phyloP scores from a whole-genome alignment of 345 rosid species.

The Populus ilicifolia region DNA sequence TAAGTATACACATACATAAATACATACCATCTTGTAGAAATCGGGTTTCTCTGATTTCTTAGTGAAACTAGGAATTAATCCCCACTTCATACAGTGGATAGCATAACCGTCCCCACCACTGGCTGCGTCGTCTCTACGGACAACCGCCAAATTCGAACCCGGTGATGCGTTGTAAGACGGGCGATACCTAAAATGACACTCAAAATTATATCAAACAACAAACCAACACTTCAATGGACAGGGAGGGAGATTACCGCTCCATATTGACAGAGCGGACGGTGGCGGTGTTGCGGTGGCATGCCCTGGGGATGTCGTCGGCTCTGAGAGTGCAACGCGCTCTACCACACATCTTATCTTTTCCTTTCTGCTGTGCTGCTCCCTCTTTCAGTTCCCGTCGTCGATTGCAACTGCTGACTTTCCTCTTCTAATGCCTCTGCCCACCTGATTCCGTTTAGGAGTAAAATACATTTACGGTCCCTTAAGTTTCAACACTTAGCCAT shows the following conservation, averaged over 20 bases:
- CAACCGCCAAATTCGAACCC: slow-evolving; percentile 62
- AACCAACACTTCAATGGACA: not conserved
- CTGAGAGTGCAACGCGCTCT: slow-evolving; percentile 76
- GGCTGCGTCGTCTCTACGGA: slow-evolving; percentile 42
- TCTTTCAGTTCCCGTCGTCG: not conserved
- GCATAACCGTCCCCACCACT: slow-evolving; percentile 36
- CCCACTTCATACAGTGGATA: slow-evolving; percentile 90
- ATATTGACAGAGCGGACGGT: slow-evolving; percentile 42
- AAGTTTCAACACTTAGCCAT: no score
- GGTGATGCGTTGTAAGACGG: slow-evolving; percentile 76
- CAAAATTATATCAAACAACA: not conserved
- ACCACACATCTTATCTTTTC: slow-evolving; percentile 57
- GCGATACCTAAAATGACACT: slow-evolving; percentile 49
- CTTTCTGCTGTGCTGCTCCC: not conserved
- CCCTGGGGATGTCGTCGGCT: slow-evolving; percentile 59
- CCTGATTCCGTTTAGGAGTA: no score
- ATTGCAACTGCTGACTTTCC: not conserved
- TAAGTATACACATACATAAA: not conserved
- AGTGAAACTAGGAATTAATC: slow-evolving; percentile 74
- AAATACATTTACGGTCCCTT: no score
- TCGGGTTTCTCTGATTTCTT: slow-evolving; percentile 78
- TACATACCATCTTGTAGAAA: slow-evolving; percentile 69
- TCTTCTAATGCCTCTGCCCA: no score
- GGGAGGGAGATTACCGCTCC: slow-evolving; percentile 44
- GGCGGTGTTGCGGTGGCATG: slow-evolving; percentile 48